Evolutionary conservation across 2,329 filamentous ascomycete genomes (phyloP).

Genomic region (Colletotrichum truncatum): DNA sequence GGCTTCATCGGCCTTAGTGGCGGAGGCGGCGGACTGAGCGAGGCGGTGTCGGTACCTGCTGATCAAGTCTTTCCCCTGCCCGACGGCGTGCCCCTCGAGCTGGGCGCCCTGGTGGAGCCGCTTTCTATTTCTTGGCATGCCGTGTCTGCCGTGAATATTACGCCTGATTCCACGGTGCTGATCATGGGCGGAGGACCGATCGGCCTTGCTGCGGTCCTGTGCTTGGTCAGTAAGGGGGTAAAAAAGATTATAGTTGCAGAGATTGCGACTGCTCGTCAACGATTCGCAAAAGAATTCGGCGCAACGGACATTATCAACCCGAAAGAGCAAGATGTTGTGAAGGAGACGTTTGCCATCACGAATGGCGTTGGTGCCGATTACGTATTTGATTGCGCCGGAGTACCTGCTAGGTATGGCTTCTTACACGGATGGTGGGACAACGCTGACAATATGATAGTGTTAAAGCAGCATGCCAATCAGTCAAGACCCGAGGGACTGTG

Average conservation of each 20-base stretch:
- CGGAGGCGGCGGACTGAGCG: constrained; percentile 63
- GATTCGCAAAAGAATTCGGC: constrained; percentile 62
- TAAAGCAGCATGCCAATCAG: constrained; percentile 33
- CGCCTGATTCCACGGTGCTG: constrained; percentile 56
- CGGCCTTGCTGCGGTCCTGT: constrained; percentile 67
- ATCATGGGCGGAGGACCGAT: constrained; percentile 72
- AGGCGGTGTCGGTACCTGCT: constrained; percentile 58
- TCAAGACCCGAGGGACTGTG: constrained; percentile 35
- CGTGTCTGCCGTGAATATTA: constrained; percentile 38
- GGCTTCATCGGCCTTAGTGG: constrained; percentile 44
- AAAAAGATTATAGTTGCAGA: constrained; percentile 67
- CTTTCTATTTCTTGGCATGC: constrained; percentile 73
- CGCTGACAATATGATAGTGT: neutral
- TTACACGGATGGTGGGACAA: fast-evolving
- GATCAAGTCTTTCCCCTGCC: constrained; percentile 57
- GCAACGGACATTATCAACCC: constrained; percentile 43
- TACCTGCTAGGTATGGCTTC: constrained; percentile 25
- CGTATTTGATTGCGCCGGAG: constrained; percentile 36
- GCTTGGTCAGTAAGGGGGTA: constrained; percentile 61
- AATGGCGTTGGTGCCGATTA: constrained; percentile 33
- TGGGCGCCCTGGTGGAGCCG: constrained; percentile 69
- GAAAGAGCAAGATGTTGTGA: constrained; percentile 29
- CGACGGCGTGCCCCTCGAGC: constrained; percentile 58
- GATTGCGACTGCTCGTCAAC: constrained; percentile 57
- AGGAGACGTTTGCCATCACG: constrained; percentile 28